Percentiles rank a stretch among this genome's conserved stretches.
Conservation (phyloP, 176 grass and related monocot species). For the Oryza meyeriana region DNA sequence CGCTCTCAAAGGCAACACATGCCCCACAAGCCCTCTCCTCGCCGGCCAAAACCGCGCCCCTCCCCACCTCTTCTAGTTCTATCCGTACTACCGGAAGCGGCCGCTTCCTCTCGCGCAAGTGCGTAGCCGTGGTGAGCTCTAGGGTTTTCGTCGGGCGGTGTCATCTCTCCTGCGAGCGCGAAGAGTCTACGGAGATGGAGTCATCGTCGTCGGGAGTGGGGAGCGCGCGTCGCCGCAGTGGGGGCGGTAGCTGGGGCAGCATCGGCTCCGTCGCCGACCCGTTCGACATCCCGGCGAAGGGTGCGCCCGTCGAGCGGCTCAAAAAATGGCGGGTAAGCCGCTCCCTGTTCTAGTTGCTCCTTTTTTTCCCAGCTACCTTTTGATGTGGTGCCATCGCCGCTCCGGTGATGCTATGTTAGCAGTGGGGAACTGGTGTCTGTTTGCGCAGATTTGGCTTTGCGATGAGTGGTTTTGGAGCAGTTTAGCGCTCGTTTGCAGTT, state of each 20-base stretch:
- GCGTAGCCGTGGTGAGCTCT: background rate
- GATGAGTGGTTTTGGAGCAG: background rate
- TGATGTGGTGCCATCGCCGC: background rate
- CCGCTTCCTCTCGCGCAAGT: background rate
- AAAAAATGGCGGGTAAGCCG: slow-evolving; percentile 66
- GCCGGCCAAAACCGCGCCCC: rapidly evolving
- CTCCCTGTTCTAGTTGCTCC: background rate
- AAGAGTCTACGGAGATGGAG: slow-evolving; percentile 13
- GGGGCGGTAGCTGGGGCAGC: slow-evolving; percentile 7
- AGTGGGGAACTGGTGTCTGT: background rate
- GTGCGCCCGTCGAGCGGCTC: slow-evolving; percentile 57
- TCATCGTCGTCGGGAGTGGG: slow-evolving; percentile 16
- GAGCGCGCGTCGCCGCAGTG: slow-evolving; percentile 11
- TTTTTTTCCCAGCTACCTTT: background rate
- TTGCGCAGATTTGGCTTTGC: background rate
- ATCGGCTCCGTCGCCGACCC: background rate
- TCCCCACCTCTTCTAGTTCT: no score
- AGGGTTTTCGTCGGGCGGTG: slow-evolving; percentile 21
- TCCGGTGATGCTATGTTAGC: background rate
- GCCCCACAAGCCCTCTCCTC: background rate
- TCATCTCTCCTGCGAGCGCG: slow-evolving; percentile 35
- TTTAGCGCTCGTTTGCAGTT: background rate
- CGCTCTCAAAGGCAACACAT: no score
- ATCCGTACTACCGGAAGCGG: background rate
- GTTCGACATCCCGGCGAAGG: slow-evolving; percentile 70